Base-by-base conservation (phyloP, 345 rosid species). In the Eucalyptus polyanthemos region DNA sequence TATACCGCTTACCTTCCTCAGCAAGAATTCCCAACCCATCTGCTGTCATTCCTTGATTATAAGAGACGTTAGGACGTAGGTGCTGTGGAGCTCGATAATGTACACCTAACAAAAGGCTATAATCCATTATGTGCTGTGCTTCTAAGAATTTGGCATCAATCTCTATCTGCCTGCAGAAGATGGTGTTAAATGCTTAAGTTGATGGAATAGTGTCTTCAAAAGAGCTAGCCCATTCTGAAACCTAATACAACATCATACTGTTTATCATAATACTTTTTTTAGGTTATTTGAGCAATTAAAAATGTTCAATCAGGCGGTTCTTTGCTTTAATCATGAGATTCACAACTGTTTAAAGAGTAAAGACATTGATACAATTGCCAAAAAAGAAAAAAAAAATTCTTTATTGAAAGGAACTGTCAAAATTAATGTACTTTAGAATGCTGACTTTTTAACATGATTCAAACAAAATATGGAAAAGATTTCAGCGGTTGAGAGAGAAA, bases 71-170 rank as follows among this genome's bases (percentile, higher is more conserved):
- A 86, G 98, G 87, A 54, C 91, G 94, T 88, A 98, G 92, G 92
- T 95, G 97, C 90, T 95, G 98, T 19, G 99, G 99, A 90, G 99
- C 99, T 92, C 99, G 96, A 90, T 95, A 97, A 93, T 97, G 99
- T 69, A 98, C 99, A 90, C 99, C 99, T 56, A 98, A 93, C 91
- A 98, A 92, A 94, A 98, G 99, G 92, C 99, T 98, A 89, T 98
- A 98, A 94, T 98, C 99, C 99, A 98, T 98, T 87, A 98, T 97
- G 92, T 90, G 93, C 91, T 97, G 96, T 60, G 91, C 94, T 94
- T 97, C 98, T 92, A 98, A 90, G 93, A 96, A 96, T 90, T 95
- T 93, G 89, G 98, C 95, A 89, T 97, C 99, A 50, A 89, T 95
- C 94, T 95, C 96, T 89, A 97, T 96, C 94, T 98, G 99, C 89